Evolutionary conservation across 1,139 yeast species (phyloP).

Genomic region (Barnettozyma hawaiiensis): DNA sequence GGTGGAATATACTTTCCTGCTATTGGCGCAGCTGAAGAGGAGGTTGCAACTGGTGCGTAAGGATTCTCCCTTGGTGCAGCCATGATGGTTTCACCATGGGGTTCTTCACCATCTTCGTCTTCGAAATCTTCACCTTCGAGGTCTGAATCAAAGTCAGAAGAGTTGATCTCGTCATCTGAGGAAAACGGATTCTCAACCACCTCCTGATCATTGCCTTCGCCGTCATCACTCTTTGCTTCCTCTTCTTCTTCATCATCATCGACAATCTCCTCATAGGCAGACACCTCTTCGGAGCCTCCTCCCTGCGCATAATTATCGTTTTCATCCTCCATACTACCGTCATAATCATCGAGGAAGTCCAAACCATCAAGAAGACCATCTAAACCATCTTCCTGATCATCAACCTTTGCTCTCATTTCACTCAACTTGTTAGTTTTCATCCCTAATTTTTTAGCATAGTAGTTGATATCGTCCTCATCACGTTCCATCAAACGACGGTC

Average conservation of each 20-base stretch:
- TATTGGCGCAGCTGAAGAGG: conserved; percentile 19
- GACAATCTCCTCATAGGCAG: conserved; percentile 16
- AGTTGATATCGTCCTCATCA: conserved; percentile 77
- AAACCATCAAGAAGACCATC: conserved; percentile 76
- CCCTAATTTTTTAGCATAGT: conserved; percentile 79
- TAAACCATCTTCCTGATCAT: conserved; percentile 62
- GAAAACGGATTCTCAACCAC: conserved; percentile 32
- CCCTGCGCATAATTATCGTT: conserved; percentile 21
- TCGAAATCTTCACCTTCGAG: conserved; percentile 31
- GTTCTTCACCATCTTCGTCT: conserved; percentile 29
- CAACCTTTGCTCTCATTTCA: conserved; percentile 34
- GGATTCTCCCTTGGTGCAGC: conserved; percentile 64
- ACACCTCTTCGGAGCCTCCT: conserved; percentile 19
- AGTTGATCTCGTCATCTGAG: conserved; percentile 43
- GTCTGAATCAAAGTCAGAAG: conserved; percentile 41
- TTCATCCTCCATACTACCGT: conserved; percentile 15
- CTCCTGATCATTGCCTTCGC: conserved; percentile 20
- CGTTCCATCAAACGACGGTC: conserved; percentile 43
- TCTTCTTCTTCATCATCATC: conserved; percentile 20
- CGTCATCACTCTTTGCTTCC: conserved; percentile 7
- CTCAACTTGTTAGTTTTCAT: conserved; percentile 50
- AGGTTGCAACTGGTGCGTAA: conserved; percentile 65
- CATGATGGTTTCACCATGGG: conserved; percentile 27
- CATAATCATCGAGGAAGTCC: conserved; percentile 52
- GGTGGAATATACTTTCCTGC: conserved; percentile 68